phyloP scores from a whole-genome alignment of 2,329 filamentous ascomycete species.

The Hirsutella minnesotensis region DNA sequence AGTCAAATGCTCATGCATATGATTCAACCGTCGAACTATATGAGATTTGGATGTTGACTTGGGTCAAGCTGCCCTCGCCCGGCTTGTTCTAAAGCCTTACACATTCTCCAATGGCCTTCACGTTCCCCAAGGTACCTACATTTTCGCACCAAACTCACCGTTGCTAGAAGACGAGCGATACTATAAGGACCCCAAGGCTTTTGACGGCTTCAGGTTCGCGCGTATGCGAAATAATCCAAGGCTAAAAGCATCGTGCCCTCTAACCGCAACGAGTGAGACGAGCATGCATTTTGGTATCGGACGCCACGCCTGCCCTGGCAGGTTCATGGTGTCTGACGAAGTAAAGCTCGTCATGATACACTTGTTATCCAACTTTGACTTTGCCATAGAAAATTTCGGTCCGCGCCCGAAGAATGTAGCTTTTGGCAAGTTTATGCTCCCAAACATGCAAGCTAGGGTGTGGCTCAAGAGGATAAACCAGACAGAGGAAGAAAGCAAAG shows the following conservation, averaged over 20 bases:
- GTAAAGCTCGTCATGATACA: slow-evolving; percentile 6
- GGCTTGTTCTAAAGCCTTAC: slow-evolving; percentile 6
- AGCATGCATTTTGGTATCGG: slow-evolving; percentile 9
- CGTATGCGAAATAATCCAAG: slow-evolving; percentile 6
- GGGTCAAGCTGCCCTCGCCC: slow-evolving; percentile 5
- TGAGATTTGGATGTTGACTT: not conserved
- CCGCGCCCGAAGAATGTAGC: slow-evolving; percentile 5
- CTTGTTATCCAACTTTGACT: slow-evolving; percentile 6
- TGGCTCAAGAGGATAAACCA: slow-evolving; percentile 3
- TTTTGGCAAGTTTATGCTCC: slow-evolving; percentile 7
- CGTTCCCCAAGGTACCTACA: slow-evolving; percentile 5
- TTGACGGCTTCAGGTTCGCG: slow-evolving; percentile 7
- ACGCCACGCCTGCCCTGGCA: slow-evolving; percentile 7
- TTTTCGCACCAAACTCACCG: slow-evolving; percentile 7
- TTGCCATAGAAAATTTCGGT: slow-evolving; percentile 5
- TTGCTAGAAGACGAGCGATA: slow-evolving; percentile 5
- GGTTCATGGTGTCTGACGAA: slow-evolving; percentile 8
- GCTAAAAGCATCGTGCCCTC: not conserved
- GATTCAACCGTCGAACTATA: not conserved
- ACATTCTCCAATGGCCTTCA: slow-evolving; percentile 8
- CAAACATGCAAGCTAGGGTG: slow-evolving; percentile 5
- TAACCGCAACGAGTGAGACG: slow-evolving; percentile 5
- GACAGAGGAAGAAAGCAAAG: not conserved
- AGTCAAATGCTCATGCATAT: not conserved
- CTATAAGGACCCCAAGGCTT: slow-evolving; percentile 3